Base-by-base conservation (phyloP, 1,284 basidiomycete genomes). In the Mycosarcoma mackinlayi region DNA sequence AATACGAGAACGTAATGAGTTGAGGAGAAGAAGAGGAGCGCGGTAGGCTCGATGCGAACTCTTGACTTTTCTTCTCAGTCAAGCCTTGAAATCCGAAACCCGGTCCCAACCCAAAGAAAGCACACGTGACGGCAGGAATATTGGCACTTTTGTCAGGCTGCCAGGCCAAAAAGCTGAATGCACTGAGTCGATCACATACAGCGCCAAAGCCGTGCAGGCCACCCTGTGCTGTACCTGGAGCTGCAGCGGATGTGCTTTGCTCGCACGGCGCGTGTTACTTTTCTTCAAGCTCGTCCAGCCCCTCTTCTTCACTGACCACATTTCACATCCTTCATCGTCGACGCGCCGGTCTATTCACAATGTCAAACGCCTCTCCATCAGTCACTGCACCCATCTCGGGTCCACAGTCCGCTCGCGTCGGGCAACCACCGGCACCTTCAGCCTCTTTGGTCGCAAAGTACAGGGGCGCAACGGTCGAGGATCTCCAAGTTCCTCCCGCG, bases 1-100 rank as follows among this genome's bases (percentile, higher is more conserved):
- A 74, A 74, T 70, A 67, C 59, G 68, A 65, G 71, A 70, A 70
- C 66, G 67, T 64, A 73, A 71, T 74, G 71, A 74, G 71, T 74
- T 70, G 38, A 35, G 62, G 62, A 62, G 51, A 65, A 54, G 57
- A 64, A 51, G 54, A 31, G 61, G 58, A 49, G 23, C 21, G 34
- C 30, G 1, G 7, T 6, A 8, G 10, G 38, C 25, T 21, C 24
- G 11, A 16, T 6, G 1, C 24, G 7, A 16, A 11, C 25, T 18
- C 18, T 28, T 33, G 23, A 19, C 37, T 31, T 55, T 41, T 40
- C 28, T 42, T 28, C 28, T 42, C 10, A 7, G 13, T 6, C 24
- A 16, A 14, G 4, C 31, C 41, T 23, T 16, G 25, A 33, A 31
- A 2, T 35, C 49, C 49, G 39, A 42, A 3, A 13, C 27, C 49